Percentiles rank a stretch among this genome's conserved stretches.
These are phyloP conservation scores for Rhytidhysteron rufulum DNA, from an alignment of 2,329 filamentous ascomycete species.

Conservation along the genomic window DNA sequence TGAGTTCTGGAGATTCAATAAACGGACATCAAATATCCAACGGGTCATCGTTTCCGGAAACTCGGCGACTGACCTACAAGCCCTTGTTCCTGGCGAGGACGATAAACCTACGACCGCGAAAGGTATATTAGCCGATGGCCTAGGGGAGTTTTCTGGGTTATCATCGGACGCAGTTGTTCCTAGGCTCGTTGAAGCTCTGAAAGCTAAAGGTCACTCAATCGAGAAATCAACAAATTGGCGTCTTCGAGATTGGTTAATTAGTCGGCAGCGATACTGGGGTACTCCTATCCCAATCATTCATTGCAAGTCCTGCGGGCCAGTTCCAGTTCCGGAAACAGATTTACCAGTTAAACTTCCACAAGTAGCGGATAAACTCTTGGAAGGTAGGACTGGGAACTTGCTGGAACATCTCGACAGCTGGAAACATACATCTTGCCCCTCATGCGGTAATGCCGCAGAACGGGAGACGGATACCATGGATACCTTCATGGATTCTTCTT, in stretches of 20 bases:
- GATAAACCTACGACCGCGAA: constrained; percentile 57
- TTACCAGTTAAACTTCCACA: constrained; percentile 73
- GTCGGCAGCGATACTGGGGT: constrained; percentile 90
- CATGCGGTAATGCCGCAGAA: constrained; percentile 65
- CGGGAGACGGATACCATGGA: constrained; percentile 95
- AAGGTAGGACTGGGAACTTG: constrained; percentile 70
- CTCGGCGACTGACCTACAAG: neutral
- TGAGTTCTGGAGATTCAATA: constrained; percentile 74
- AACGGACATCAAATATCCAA: constrained; percentile 56
- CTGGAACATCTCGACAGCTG: constrained; percentile 69
- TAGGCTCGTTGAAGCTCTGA: constrained; percentile 53
- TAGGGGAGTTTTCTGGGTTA: constrained; percentile 62
- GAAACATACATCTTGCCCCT: constrained; percentile 71
- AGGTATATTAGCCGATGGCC: constrained; percentile 64
- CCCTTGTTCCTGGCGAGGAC: constrained; percentile 36
- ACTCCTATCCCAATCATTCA: constrained; percentile 86
- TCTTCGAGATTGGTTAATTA: constrained; percentile 84
- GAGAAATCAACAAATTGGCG: constrained; percentile 70
- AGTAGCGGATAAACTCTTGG: constrained; percentile 64
- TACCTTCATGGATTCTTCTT: constrained; percentile 92
- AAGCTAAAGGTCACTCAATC: constrained; percentile 53
- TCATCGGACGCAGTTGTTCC: constrained; percentile 60
- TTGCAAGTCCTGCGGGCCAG: constrained; percentile 70
- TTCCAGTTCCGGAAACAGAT: constrained; percentile 72
- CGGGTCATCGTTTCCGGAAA: constrained; percentile 45